Base-by-base conservation (phyloP, 1,284 basidiomycete species). In the Boletellus deceptivus region DNA sequence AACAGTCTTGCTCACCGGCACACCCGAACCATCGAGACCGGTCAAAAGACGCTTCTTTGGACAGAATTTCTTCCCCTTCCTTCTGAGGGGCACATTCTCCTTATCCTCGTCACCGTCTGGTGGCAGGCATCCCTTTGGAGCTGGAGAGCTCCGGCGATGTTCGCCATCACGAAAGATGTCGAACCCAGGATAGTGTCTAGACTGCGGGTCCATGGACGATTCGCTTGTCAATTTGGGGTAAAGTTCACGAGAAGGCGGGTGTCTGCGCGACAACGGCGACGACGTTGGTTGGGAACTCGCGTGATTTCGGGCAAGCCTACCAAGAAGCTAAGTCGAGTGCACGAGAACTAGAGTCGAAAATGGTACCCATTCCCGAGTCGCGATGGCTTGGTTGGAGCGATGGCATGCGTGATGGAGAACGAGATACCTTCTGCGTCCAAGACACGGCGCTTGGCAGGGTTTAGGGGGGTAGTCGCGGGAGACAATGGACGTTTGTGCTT, bases 161-260 rank as follows among this genome's bases (percentile, higher is more conserved):
- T 77, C 72, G 11, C 72, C 60, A 62, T 89, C 86, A 56, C 71
- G 75, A 62, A 78, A 75, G 40, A 89, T 74, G 48, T 73, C 69
- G 59, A 90, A 90, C 16, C 87, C 86, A 9, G 87, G 87, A 63
- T 86, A 87, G 60, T 89, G 88, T 33, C 76, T 71, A 10, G 85
- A 87, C 43, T 77, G 74, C 7, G 77, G 77, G 60, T 85, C 77
- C 38, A 71, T 65, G 20, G 70, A 71, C 16, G 72, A 71, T 16
- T 65, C 49, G 72, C 73, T 51, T 75, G 75, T 71, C 9, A 49
- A 44, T 16, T 48, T 52, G 10, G 48, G 48, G 75, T 60, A 46
- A 67, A 51, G 20, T 62, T 63, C 42, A 57, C 61, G 51, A 40
- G 50, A 43, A n/a, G 55, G 49, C 41, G 61, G 59, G 36, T 52